Base-by-base conservation (phyloP, 495 filamentous ascomycete genomes). In the Astrocystis sublimbata region DNA sequence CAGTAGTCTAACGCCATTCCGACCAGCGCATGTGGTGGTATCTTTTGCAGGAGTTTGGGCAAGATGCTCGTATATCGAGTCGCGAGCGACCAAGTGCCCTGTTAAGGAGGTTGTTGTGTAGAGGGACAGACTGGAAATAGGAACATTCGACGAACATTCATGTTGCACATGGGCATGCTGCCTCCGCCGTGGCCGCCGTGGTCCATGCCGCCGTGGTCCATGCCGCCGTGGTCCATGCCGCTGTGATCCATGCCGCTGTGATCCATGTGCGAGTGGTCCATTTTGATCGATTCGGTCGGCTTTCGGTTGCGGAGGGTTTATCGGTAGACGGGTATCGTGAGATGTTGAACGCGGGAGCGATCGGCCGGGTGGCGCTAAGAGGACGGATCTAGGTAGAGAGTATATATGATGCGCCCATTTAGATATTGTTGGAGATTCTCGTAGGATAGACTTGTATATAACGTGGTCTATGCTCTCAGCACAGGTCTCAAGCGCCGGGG, bases 141-240 rank as follows among this genome's bases (percentile, higher is more conserved):
- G 49, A 30, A 57, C 49, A n/a, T 47, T 23, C 38, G 47, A 68
- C 84, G 69, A 75, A 91, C 92, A 69, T 91, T 94, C 91, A 96
- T 98, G 72, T 77, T 91, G 83, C 92, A 96, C 75, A 67, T 70
- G 10, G 64, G 61, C 67, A 70, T 73, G 47, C 42, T 42, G 26
- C 47, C 52, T 35, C 62, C 66, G 63, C 72, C 73, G 52, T 74
- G 69, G 63, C 62, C 83, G 77, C 86, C 77, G 68, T 91, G 87
- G 58, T 76, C 77, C 77, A 84, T 82, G 36, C 75, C 49, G 3
- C 72, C 71, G 62, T 85, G 77, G 41, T 24, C 62, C 66, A 57
- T 67, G 56, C 42, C 61, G 40, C 72, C 73, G 54, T 75, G 70
- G 64, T 62, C 84, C 77, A 86, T 85, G 67, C 81, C 80, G 10